phyloP scores from a whole-genome alignment of 2,329 filamentous ascomycete species.

The Ophiostoma ulmi region DNA sequence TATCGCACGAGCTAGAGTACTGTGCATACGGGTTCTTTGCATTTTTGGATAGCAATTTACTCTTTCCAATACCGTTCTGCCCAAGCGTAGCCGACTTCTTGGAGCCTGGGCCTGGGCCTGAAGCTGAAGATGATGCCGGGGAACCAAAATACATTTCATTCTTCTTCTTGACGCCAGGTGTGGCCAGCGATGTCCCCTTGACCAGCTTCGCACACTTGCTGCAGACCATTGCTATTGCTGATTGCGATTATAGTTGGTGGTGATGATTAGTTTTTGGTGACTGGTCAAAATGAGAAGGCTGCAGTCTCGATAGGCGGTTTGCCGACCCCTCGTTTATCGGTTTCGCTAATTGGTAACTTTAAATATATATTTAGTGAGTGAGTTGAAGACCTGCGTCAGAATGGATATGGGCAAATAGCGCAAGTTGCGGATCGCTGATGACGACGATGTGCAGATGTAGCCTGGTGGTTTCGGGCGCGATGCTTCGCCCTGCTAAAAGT shows the following conservation, averaged over 20 bases:
- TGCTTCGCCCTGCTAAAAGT: neutral
- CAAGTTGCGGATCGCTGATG: neutral
- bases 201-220: constrained; percentile 58
- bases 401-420: neutral
- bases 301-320: neutral
- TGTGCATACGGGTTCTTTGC: constrained; percentile 63
- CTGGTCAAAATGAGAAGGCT: neutral
- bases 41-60: constrained; percentile 58
- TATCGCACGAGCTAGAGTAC: constrained; percentile 56
- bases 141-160: constrained; percentile 59
- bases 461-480: neutral
- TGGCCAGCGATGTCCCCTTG: constrained; percentile 57
- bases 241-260: too few species aligned
- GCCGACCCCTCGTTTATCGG: neutral
- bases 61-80: constrained; percentile 57
- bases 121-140: constrained; percentile 42
- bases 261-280: neutral
- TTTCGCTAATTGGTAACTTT: neutral
- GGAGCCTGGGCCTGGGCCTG: constrained; percentile 32
- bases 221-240: constrained; percentile 45
- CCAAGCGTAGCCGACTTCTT: constrained; percentile 52
- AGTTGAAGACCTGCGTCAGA: neutral
- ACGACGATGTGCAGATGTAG: neutral
- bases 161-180: constrained; percentile 62
- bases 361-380: neutral